These are phyloP conservation scores for Trypanosoma cruzi DNA, from an alignment of 208 protist genomes.

Conservation along the genomic window DNA sequence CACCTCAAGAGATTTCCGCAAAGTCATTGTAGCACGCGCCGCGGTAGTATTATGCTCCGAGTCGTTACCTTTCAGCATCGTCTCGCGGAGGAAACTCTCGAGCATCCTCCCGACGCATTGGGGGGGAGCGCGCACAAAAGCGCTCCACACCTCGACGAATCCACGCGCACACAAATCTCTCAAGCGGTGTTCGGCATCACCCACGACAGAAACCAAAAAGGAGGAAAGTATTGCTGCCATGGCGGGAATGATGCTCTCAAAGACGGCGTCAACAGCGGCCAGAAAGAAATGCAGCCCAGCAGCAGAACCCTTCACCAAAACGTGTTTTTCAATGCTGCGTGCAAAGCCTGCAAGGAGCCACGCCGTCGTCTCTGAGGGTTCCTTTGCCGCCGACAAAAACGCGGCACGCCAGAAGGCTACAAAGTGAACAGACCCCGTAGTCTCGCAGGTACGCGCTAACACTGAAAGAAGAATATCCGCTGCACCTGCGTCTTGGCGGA, in stretches of 20 bases:
- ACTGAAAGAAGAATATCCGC: conserved; percentile 9
- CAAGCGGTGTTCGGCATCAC: not conserved
- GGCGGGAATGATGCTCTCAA: not conserved
- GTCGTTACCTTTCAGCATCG: not conserved
- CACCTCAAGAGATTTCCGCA: not conserved
- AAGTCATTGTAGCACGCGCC: too few species aligned
- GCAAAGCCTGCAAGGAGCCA: conserved; percentile 23
- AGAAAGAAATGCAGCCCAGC: not conserved
- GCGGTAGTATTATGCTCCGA: too few species aligned
- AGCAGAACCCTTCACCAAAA: not conserved
- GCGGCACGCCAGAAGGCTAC: conserved; percentile 17
- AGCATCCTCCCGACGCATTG: not conserved
- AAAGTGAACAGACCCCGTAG: conserved; percentile 7
- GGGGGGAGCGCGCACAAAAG: not conserved
- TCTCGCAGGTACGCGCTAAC: not conserved
- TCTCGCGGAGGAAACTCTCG: not conserved
- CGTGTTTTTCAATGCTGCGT: not conserved
- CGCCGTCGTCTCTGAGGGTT: conserved; percentile 6
- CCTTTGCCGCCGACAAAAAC: not conserved
- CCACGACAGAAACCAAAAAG: not conserved
- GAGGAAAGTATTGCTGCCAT: not conserved
- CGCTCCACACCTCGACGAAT: conserved; percentile 15
- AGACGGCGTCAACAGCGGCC: not conserved
- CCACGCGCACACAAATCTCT: conserved; percentile 10
- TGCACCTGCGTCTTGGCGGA: conserved; percentile 10